Evolutionary conservation across 2,329 filamentous ascomycete species (phyloP), one percentile per base, ranked within the genome.

Genomic region (Boeremia exigua): DNA sequence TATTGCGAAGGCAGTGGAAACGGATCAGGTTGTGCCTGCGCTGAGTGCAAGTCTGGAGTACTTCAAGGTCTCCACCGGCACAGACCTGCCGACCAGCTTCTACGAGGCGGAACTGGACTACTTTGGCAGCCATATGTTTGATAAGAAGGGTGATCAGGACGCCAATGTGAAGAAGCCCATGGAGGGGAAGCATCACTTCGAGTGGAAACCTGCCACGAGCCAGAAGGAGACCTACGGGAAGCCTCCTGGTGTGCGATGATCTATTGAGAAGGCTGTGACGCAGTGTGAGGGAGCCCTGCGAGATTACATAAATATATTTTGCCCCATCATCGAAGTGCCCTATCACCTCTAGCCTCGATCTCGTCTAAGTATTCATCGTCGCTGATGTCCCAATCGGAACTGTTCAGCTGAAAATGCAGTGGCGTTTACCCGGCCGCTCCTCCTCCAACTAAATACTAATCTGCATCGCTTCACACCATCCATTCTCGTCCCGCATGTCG

Each of bases 51-150:
- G 80, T 1, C 67, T 91, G 48, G 88, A 90, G 61, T 90, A 88
- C 65, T 75, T 87, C 63, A 90, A 91, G 73, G 87, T 87, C 48
- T 80, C 80, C 27, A 83, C 80, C 1, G 83, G 82, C 14, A 83
- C 81, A 3, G 81, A 82, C 55, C 70, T 91, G 29, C 88, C 88
- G 0, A 89, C 87, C 4, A 81, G 83, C 53, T 90, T 91, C 67
- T 87, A 88, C 76, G 87, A 90, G 73, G 87, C 87, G 0, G 82
- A 91, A 75, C 75, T 91, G 70, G 87, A 90, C 67, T 89, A 86
- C 66, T 91, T 91, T 68, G 88, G 88, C 0, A 80, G 82, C 33
- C 87, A 90, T 70, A 84, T 83, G 76, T 90, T 84, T 68, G 86
- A 89, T 67, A 77, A 81, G 58, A 82, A 82, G 60, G 80, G 79